Evolutionary conservation across 495 filamentous ascomycete genomes (phyloP).

Genomic region (Tetracladium marchalianum): DNA sequence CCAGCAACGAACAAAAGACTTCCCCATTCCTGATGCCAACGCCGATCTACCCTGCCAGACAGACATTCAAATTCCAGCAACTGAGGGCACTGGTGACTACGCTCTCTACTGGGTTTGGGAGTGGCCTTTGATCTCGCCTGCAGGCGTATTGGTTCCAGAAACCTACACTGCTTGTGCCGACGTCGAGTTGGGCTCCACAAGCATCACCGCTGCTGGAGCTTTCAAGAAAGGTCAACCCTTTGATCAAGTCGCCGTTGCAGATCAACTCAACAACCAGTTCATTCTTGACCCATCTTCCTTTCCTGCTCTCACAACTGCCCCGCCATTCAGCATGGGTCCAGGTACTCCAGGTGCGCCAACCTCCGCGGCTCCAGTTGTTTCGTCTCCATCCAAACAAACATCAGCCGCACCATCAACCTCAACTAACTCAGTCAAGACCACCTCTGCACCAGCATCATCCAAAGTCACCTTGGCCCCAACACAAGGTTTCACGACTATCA

Average conservation of each 20-base stretch:
- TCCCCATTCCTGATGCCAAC: constrained; percentile 40
- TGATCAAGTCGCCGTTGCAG: constrained; percentile 28
- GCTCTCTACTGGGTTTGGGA: constrained; percentile 93
- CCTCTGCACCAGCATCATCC: no score
- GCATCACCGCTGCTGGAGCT: constrained; percentile 22
- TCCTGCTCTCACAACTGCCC: no score
- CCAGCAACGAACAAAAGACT: constrained; percentile 4
- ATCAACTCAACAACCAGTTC: constrained; percentile 24
- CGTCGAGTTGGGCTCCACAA: constrained; percentile 41
- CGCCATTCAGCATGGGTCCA: no score
- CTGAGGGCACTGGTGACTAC: constrained; percentile 47
- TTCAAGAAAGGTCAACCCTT: constrained; percentile 28
- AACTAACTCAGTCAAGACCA: no score
- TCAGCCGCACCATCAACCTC: no score
- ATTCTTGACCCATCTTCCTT: constrained; percentile 3
- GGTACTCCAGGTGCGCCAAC: no score
- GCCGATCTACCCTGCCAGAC: constrained; percentile 53
- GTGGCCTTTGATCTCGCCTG: constrained; percentile 51
- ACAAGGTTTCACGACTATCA: no score
- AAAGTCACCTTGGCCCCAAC: no score
- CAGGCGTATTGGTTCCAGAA: constrained; percentile 39
- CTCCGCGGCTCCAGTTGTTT: no score
- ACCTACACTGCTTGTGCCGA: constrained; percentile 80
- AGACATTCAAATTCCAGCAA: constrained; percentile 56
- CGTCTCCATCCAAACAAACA: no score